A percentile compares a stretch with the other conserved stretches of the same genome.
These are phyloP conservation scores for Gigaspora rosea DNA, from an alignment of 192 early-diverging fungal genomes.

Conservation along the genomic window DNA sequence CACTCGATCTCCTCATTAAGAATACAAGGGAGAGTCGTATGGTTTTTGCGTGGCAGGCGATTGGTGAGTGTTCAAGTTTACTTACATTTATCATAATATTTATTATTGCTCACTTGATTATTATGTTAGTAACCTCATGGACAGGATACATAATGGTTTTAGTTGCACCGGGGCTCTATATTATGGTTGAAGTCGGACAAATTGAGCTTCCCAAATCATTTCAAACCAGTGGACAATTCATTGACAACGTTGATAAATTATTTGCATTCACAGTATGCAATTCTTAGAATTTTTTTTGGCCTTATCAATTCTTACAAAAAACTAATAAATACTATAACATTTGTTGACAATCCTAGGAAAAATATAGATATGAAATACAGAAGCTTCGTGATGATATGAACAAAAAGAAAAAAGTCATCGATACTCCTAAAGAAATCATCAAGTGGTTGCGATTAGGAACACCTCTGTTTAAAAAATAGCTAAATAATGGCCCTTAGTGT, in stretches of 20 bases:
- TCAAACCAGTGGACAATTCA: conserved; percentile 22
- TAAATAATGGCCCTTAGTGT: too few relatives aligned
- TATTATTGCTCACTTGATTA: too few relatives aligned
- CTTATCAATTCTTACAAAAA: background rate
- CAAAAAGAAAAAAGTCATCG: background rate
- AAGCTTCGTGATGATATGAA: conserved; percentile 8
- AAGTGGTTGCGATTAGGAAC: background rate
- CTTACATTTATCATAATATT: background rate
- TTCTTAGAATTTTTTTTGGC: background rate
- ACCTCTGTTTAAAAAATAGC: background rate
- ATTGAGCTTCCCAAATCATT: conserved; percentile 24
- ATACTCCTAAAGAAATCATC: background rate
- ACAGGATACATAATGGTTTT: conserved; percentile 12
- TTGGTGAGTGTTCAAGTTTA: conserved; percentile 8
- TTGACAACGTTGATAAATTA: conserved; percentile 20
- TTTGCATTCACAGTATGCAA: conserved; percentile 5
- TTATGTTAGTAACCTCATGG: conserved; percentile 9
- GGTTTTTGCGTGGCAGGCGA: conserved; percentile 12
- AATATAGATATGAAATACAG: background rate
- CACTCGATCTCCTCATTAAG: too few relatives aligned
- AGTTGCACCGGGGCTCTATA: background rate
- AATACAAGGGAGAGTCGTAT: background rate
- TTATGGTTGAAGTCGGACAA: conserved; percentile 14
- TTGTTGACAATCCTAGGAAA: background rate
- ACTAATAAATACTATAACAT: background rate